These are phyloP conservation scores for Hemileia vastatrix DNA, from an alignment of 1,284 basidiomycete species.

Conservation along the genomic window DNA sequence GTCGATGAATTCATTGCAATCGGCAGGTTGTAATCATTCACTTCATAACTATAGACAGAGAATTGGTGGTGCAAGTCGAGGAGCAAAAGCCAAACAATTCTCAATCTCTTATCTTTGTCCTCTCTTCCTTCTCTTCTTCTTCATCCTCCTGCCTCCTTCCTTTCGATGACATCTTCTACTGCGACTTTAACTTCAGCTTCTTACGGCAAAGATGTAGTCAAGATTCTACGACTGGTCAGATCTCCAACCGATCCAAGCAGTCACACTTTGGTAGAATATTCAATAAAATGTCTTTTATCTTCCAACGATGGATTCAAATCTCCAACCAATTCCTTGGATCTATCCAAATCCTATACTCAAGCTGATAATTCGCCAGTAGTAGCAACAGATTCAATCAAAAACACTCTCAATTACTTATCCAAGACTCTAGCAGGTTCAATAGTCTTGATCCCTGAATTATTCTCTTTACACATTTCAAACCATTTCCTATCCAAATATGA, in stretches of 20 bases:
- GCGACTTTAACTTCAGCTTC: conserved; percentile 51
- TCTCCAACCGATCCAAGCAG: background rate
- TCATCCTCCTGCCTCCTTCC: conserved; percentile 1
- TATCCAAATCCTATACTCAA: conserved; percentile 31
- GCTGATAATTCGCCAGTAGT: conserved; percentile 37
- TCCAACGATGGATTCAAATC: conserved; percentile 49
- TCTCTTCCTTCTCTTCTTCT: background rate
- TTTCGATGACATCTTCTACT: conserved; percentile 19
- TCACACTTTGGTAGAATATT: background rate
- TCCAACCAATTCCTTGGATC: conserved; percentile 15
- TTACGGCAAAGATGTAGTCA: conserved; percentile 78
- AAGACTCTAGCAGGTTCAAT: conserved; percentile 27
- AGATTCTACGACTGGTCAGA: conserved; percentile 73
- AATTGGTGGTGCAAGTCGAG: background rate
- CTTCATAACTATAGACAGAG: too few relatives aligned
- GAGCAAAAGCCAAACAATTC: conserved; percentile 16
- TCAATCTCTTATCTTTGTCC: background rate
- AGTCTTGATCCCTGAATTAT: conserved; percentile 65
- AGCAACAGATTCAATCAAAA: conserved; percentile 60
- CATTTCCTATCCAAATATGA: conserved; percentile 75
- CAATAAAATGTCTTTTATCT: conserved; percentile 1
- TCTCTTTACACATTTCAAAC: conserved; percentile 73
- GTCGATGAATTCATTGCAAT: too few relatives aligned
- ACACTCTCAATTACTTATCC: conserved; percentile 60
- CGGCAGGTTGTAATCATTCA: too few relatives aligned